Conservation (phyloP, 441 rosid genomes). For the Biscutella laevigata region DNA sequence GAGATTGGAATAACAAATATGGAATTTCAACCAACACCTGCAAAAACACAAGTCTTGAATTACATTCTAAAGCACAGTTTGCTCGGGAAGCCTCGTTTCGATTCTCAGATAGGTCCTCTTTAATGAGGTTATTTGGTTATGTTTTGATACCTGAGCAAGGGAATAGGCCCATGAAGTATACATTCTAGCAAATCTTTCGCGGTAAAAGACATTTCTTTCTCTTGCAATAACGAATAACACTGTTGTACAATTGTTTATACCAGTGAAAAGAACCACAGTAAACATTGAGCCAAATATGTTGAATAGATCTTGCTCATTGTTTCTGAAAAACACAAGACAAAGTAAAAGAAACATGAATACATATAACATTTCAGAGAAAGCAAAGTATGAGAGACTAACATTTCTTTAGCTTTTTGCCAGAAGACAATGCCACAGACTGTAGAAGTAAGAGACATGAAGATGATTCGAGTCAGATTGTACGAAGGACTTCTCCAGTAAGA, state of each 20-base stretch:
- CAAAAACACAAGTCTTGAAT: not conserved
- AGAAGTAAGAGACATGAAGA: conserved; percentile 29
- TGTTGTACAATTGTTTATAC: conserved; percentile 49
- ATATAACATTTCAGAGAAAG: not conserved
- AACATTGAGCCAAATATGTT: conserved; percentile 45
- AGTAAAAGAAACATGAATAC: not conserved
- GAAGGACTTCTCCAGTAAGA: conserved; percentile 77
- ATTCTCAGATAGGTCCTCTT: too few species aligned
- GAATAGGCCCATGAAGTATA: conserved; percentile 57
- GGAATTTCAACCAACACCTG: conserved; percentile 49
- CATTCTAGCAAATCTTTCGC: conserved; percentile 70
- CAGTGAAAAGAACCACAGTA: conserved; percentile 38
- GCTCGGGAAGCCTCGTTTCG: too few species aligned
- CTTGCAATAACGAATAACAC: conserved; percentile 43
- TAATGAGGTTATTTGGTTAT: too few species aligned
- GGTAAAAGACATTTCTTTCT: conserved; percentile 44
- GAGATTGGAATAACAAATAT: conserved; percentile 30
- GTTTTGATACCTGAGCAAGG: conserved; percentile 42
- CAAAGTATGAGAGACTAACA: conserved; percentile 30
- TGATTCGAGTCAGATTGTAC: conserved; percentile 49
- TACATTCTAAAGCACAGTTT: not conserved
- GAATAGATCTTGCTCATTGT: conserved; percentile 52
- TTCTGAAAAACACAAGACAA: conserved; percentile 24
- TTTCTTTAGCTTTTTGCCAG: conserved; percentile 51
- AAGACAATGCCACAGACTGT: conserved; percentile 44